Evolutionary conservation across 257 asterid genomes (phyloP).

Genomic region (Oldenlandia corymbosa): DNA sequence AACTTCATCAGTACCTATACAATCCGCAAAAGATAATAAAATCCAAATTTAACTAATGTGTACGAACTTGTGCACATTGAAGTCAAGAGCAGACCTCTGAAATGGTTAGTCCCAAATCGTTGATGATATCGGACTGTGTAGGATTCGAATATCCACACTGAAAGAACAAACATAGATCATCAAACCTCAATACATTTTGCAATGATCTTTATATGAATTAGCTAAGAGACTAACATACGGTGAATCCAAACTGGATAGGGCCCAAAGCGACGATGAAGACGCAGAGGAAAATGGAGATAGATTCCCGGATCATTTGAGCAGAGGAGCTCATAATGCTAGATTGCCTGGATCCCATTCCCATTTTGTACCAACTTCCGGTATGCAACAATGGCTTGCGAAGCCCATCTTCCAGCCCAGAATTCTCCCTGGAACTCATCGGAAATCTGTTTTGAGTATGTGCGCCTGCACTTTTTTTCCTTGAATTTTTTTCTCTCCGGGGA

Average conservation of each 20-base stretch:
- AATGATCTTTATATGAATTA: background rate
- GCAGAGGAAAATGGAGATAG: slow-evolving; percentile 68
- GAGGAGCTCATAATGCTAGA: slow-evolving; percentile 64
- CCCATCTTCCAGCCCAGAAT: slow-evolving; percentile 56
- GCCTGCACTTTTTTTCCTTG: background rate
- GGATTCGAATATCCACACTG: slow-evolving; percentile 90
- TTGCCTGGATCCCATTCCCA: slow-evolving; percentile 58
- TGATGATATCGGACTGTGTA: slow-evolving; percentile 57
- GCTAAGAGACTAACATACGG: slow-evolving; percentile 24
- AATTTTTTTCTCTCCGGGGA: background rate
- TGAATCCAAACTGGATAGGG: slow-evolving; percentile 74
- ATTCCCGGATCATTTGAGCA: slow-evolving; percentile 45
- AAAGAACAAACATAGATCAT: background rate
- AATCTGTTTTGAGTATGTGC: slow-evolving; percentile 21
- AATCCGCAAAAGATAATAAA: slow-evolving; percentile 6
- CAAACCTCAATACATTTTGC: background rate
- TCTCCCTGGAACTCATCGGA: slow-evolving; percentile 38
- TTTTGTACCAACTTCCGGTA: slow-evolving; percentile 88
- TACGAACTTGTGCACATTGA: background rate
- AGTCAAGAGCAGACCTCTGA: slow-evolving; percentile 48
- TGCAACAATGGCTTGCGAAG: slow-evolving; percentile 74
- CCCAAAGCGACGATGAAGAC: slow-evolving; percentile 74
- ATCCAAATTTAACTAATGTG: background rate
- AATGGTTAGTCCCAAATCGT: slow-evolving; percentile 62
- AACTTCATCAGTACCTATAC: background rate